phyloP scores from a whole-genome alignment of 306 rosid species.

The Cicer pinnatifidum region DNA sequence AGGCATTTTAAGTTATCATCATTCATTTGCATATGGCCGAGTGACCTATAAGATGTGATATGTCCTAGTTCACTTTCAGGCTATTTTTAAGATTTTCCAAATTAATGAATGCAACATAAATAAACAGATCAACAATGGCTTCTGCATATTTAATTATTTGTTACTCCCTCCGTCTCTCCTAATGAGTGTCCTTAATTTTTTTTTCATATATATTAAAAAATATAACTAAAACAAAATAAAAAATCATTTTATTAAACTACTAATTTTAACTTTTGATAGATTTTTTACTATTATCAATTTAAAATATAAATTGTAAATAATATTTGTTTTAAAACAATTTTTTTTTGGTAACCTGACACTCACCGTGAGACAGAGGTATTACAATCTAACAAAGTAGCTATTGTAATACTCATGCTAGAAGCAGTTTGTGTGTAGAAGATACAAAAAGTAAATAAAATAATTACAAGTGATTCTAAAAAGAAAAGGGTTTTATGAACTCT shows the following conservation, averaged over 20 bases:
- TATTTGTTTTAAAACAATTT: too few species aligned
- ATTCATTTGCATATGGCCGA: neutral
- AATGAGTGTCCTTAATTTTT: too few species aligned
- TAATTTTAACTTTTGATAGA: too few species aligned
- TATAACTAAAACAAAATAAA: too few species aligned
- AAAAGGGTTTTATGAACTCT: constrained; percentile 51
- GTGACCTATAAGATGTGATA: neutral
- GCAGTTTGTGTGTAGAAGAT: constrained; percentile 21
- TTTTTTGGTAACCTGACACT: too few species aligned
- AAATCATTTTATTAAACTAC: too few species aligned
- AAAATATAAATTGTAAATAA: too few species aligned
- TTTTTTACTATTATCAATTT: too few species aligned
- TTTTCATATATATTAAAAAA: too few species aligned
- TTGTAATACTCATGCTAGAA: constrained; percentile 39
- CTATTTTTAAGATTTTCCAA: neutral
- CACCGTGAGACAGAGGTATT: too few species aligned
- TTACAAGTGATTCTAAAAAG: constrained; percentile 50
- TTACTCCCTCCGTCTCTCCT: neutral
- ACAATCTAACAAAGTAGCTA: constrained; percentile 38
- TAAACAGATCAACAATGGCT: neutral
- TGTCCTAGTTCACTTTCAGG: neutral
- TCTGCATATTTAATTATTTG: constrained; percentile 17
- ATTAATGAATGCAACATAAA: constrained; percentile 7
- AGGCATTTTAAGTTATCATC: neutral
- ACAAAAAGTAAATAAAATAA: constrained; percentile 41